Base-by-base conservation (phyloP, 2,329 filamentous ascomycete genomes). In the Cyphellophora europaea region DNA sequence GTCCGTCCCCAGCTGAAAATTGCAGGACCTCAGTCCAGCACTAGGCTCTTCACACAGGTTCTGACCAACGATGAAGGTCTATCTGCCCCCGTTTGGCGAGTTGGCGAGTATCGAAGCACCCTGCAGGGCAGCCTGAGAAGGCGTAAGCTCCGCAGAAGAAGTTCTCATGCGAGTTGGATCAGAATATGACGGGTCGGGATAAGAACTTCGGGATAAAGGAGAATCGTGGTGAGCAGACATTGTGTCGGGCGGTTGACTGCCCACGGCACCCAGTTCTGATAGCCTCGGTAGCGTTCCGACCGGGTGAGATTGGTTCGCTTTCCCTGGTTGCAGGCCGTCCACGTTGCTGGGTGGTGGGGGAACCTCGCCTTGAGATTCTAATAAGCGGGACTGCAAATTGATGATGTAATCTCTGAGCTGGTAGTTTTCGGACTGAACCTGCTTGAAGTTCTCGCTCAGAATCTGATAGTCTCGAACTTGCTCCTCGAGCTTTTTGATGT, bases 401-500 rank as follows among this genome's bases (percentile, higher is more conserved):
- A 95, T 81, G 48, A 95, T 82, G 62, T 96, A 96, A 57, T 95
- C 87, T 48, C 88, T 79, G 27, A 98, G 68, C 43, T 83, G 77
- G 55, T 88, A 91, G 61, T 95, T 94, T 58, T 98, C 89, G 17
- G 75, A 69, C 54, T 94, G 85, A 16, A 93, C 65, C n/a, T 71
- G 65, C 58, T 93, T 91, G 60, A 76, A 86, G 37, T 74, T 76
- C 43, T 82, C 74, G 47, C 87, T 82, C 59, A 94, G 74, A 12
- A 77, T 71, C 48, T 76, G 72, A 47, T 77, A 83, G 18, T 91
- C 84, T 51, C 85, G 79, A 33, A 95, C 86, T 56, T 96, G 85
- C 55, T 91, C 82, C 61, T 98, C 91, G 5, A 98, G 73, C 58
- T 93, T 93, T 67, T 93, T 93, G 59, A 98, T 98, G 58, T 98